Conservation (phyloP, 2,329 filamentous ascomycete species). For the Microdochium bolleyi region DNA sequence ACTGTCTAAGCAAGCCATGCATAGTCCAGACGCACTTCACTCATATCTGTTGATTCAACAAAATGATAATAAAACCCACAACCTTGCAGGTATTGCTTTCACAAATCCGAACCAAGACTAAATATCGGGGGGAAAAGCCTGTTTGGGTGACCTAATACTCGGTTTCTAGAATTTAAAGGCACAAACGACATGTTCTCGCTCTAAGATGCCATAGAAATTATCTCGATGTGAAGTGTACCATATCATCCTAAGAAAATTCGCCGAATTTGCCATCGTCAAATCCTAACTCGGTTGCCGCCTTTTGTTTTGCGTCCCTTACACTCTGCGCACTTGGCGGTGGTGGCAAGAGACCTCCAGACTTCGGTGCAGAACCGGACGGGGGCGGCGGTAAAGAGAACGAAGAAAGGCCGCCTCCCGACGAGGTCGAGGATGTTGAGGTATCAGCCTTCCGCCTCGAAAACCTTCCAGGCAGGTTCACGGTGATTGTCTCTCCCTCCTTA, state of each 20-base stretch:
- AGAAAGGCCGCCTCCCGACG: slow-evolving; percentile 25
- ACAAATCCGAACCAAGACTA: too few species aligned
- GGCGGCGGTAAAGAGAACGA: slow-evolving; percentile 72
- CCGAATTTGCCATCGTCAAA: slow-evolving; percentile 88
- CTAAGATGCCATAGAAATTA: too few species aligned
- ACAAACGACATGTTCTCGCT: too few species aligned
- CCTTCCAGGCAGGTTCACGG: slow-evolving; percentile 62
- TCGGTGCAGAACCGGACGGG: slow-evolving; percentile 32
- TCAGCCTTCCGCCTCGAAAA: slow-evolving; percentile 40
- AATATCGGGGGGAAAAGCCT: too few species aligned
- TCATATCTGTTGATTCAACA: too few species aligned
- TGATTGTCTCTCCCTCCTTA: slow-evolving; percentile 86
- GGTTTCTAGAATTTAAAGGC: too few species aligned
- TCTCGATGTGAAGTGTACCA: too few species aligned
- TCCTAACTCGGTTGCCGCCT: slow-evolving; percentile 56
- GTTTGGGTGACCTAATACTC: too few species aligned
- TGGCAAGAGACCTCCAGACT: slow-evolving; percentile 39
- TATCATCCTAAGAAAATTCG: slow-evolving; percentile 54
- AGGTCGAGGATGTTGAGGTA: slow-evolving; percentile 13
- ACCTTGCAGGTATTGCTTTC: too few species aligned
- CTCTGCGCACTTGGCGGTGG: slow-evolving; percentile 59
- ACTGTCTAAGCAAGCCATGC: too few species aligned
- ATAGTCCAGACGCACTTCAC: too few species aligned
- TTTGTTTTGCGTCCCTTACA: slow-evolving; percentile 47
- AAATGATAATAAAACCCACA: too few species aligned